Base-by-base conservation (phyloP, 2,329 filamentous ascomycete species). In the Colletotrichum phormii region DNA sequence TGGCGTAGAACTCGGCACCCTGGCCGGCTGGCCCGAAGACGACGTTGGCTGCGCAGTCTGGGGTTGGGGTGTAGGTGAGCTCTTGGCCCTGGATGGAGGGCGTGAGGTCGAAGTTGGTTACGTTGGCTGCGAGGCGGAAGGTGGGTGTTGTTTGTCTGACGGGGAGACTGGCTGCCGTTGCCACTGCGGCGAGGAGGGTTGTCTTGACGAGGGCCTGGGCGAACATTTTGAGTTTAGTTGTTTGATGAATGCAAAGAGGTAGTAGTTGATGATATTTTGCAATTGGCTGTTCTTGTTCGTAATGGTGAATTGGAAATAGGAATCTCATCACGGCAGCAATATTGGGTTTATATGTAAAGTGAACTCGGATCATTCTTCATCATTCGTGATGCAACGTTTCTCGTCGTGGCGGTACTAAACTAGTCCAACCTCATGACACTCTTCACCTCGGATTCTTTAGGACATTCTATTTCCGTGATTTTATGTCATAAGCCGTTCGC, bases 71-170 rank as follows among this genome's bases (percentile, higher is more conserved):
- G 57, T 62, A 67, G 12, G 57, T 15, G 49, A 67, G 46, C 22
- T 62, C 65, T 26, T 67, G 65, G 49, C 65, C 65, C 31, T 67
- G 65, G 46, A 67, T 15, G 15, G 46, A 62, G 57, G 65, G 65
- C 11, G 59, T 54, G 65, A 62, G 57, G 57, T 67, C 57, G 0
- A 37, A 54, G 57, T 33, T 26, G 24, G 46, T 62, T 12, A 67
- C 65, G 49, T 67, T 67, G 15, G 57, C 65, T 15, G 57, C 22
- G 46, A 67, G 65, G 31, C 65, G 65, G 42, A 67, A 67, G 57
- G 65, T 35, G 33, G 31, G 18, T 55, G 15, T 57, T 22, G 42
- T 49, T 49, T 49, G 42, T 49, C 42, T 49, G 42, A 49, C 42
- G 15, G 42, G 42, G 4, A 49, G 42, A 49, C 42, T 49, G 42